A percentile compares a stretch with the other conserved stretches of the same genome.
phyloP scores from a whole-genome alignment of 306 rosid species.

The Pterocarpus santalinus region DNA sequence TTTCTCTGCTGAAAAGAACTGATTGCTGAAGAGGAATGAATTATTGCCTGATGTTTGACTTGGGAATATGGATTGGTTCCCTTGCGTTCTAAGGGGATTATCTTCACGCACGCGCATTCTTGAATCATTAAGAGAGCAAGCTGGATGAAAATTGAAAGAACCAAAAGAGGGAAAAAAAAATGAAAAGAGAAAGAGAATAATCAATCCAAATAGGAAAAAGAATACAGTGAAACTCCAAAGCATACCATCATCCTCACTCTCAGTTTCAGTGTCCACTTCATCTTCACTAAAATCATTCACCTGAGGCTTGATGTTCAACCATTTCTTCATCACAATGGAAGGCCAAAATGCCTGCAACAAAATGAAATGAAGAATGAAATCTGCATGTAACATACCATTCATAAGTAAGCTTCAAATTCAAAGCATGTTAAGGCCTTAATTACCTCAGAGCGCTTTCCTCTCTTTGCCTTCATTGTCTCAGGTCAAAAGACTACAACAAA shows the following conservation, averaged over 20 bases:
- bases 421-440: slow-evolving; percentile 27
- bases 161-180: slow-evolving; percentile 1
- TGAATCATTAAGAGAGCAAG: slow-evolving; percentile 58
- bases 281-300: slow-evolving; percentile 95
- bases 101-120: slow-evolving; percentile 56
- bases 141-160: slow-evolving; percentile 59
- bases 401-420: not conserved
- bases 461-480: slow-evolving; percentile 67
- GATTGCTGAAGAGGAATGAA: slow-evolving; percentile 43
- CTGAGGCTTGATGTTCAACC: slow-evolving; percentile 93
- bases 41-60: slow-evolving; percentile 69
- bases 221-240: slow-evolving; percentile 22
- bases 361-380: slow-evolving; percentile 38
- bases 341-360: slow-evolving; percentile 92
- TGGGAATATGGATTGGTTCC: slow-evolving; percentile 59
- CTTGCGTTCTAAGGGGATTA: slow-evolving; percentile 52
- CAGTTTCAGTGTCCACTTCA: slow-evolving; percentile 94
- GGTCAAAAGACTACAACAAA: slow-evolving; percentile 46
- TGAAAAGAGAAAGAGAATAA: slow-evolving; percentile 12
- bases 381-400: not conserved
- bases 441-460: slow-evolving; percentile 87
- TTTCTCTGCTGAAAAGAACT: slow-evolving; percentile 23
- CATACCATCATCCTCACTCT: slow-evolving; percentile 96
- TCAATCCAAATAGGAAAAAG: slow-evolving; percentile 26
- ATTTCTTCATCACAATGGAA: slow-evolving; percentile 94